Conservation (phyloP, 495 filamentous ascomycete species). For the Aspergillus indologenus region DNA sequence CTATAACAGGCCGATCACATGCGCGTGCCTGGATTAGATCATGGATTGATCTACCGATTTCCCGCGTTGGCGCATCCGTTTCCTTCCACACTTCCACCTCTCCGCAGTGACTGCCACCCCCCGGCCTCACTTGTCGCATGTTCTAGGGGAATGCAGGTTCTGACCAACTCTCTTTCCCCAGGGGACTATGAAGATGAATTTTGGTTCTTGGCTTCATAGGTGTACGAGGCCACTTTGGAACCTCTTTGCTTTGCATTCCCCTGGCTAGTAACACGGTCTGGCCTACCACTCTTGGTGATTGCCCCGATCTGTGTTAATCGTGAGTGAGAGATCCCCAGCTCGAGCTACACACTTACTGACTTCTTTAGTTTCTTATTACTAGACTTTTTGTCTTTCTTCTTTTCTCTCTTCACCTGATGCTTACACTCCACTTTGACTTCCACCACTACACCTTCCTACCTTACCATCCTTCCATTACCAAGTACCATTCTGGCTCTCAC, state of each 20-base stretch:
- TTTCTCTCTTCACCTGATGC: not conserved
- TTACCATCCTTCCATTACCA: too few relatives aligned
- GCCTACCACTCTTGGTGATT: not conserved
- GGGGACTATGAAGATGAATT: not conserved
- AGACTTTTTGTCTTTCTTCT: not conserved
- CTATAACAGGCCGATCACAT: not conserved
- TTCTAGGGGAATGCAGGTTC: not conserved
- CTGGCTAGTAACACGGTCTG: not conserved
- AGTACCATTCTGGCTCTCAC: not conserved
- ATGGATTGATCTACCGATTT: not conserved
- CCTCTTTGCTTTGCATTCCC: not conserved
- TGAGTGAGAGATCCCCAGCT: not conserved
- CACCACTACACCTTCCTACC: not conserved
- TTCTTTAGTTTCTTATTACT: not conserved
- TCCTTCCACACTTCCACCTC: not conserved
- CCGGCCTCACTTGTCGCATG: not conserved
- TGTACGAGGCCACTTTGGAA: not conserved
- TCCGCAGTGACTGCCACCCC: not conserved
- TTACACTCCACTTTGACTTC: not conserved
- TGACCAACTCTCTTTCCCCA: not conserved
- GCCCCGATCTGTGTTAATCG: not conserved
- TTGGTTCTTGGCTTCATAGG: not conserved
- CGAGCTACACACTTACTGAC: not conserved
- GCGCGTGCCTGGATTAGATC: not conserved
- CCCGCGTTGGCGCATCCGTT: not conserved